Conservation (phyloP, 805 yeast genomes). For the Cephaloascus albidus region DNA sequence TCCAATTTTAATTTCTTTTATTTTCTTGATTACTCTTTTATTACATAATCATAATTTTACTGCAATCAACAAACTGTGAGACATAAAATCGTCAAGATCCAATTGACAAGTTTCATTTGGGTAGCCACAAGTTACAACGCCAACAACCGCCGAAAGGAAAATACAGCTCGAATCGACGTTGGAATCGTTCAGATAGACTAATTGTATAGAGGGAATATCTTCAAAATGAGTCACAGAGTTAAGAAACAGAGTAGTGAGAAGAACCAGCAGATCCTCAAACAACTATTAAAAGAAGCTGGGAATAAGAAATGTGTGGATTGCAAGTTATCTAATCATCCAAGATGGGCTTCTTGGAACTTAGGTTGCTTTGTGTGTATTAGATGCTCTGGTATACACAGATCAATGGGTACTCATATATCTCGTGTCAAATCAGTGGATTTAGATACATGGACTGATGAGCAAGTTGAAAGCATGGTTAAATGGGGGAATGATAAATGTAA, state of each 20-base stretch:
- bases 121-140: too few species aligned
- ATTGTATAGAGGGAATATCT: too few species aligned
- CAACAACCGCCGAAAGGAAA: too few species aligned
- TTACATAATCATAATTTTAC: too few species aligned
- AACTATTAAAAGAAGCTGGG: slow-evolving; percentile 65
- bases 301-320: slow-evolving; percentile 89
- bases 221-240: background rate
- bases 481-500: slow-evolving; percentile 87
- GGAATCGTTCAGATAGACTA: too few species aligned
- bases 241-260: slow-evolving; percentile 18
- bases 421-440: slow-evolving; percentile 83
- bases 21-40: too few species aligned
- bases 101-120: too few species aligned
- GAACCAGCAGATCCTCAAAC: slow-evolving; percentile 64
- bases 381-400: slow-evolving; percentile 93
- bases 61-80: too few species aligned
- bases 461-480: slow-evolving; percentile 66
- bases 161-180: too few species aligned
- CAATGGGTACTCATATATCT: slow-evolving; percentile 93
- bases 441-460: slow-evolving; percentile 96
- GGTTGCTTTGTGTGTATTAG: slow-evolving; percentile 91
- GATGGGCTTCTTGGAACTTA: slow-evolving; percentile 97
- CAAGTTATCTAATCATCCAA: slow-evolving; percentile 79
- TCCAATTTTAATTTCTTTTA: too few species aligned
- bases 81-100: too few species aligned